Base-by-base conservation (phyloP, 208 protist genomes). In the Phytomonas francai region DNA sequence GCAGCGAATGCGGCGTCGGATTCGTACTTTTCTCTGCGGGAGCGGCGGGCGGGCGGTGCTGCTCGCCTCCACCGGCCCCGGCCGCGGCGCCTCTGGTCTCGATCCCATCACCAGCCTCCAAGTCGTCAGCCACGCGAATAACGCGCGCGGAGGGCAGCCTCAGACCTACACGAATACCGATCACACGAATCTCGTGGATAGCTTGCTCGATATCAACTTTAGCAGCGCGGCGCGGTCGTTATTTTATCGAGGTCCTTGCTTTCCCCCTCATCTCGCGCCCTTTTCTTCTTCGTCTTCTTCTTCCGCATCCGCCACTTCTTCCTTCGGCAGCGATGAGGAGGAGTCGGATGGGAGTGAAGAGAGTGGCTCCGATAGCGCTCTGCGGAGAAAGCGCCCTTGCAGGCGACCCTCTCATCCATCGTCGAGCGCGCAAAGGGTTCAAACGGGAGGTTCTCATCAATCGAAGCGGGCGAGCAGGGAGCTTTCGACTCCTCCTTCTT, bases 161-260 rank as follows among this genome's bases (percentile, higher is more conserved):
- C n/a, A n/a, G n/a, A n/a, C n/a, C n/a, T n/a, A n/a, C n/a, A n/a
- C n/a, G n/a, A n/a, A n/a, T n/a, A n/a, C n/a, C n/a, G n/a, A n/a
- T n/a, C n/a, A n/a, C n/a, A n/a, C n/a, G n/a, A n/a, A n/a, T n/a
- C n/a, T n/a, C n/a, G n/a, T n/a, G n/a, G n/a, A n/a, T n/a, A n/a
- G n/a, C n/a, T n/a, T n/a, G n/a, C 64, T 79, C 3, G 77, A 82
- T 60, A 70, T 84, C 49, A 81, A 86, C 80, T 62, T 45, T 49
- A 79, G 71, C 73, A 77, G 69, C 69, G 72, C 65, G 39, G 74
- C 76, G 28, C 75, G 77, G n/a, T 45, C 72, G 42, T 67, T 76
- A 25, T 74, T 81, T 61, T 87, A 84, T 67, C 78, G 79, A 39
- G 72, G 78, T 1, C 79, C 82, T 14, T 74, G 73, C 29, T 30